Percentiles rank a stretch among this genome's conserved stretches.
Evolutionary conservation across 2,329 filamentous ascomycete genomes (phyloP).

Genomic region (Diplodia seriata): DNA sequence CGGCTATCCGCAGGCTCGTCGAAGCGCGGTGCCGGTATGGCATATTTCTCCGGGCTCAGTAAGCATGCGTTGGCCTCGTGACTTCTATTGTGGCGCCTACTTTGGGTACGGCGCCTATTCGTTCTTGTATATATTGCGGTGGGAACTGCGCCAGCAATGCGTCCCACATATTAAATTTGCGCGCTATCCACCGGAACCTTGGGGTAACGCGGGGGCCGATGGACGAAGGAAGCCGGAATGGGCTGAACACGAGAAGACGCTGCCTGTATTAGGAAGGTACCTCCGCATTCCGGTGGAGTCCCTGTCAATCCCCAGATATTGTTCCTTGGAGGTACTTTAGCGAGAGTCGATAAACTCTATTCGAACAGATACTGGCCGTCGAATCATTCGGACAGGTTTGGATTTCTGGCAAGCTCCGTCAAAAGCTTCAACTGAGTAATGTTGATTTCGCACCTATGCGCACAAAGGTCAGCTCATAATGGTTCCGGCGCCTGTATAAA

Average conservation of each 20-base stretch:
- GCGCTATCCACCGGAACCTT: conserved; percentile 7
- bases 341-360: neutral
- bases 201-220: conserved; percentile 21
- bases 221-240: neutral
- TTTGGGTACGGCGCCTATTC: conserved; percentile 7
- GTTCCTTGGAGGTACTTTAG: neutral
- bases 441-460: neutral
- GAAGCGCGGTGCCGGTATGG: conserved; percentile 21
- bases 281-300: conserved; percentile 3
- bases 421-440: neutral
- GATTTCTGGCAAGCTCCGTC: neutral
- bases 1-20: conserved; percentile 13
- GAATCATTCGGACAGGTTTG: no score
- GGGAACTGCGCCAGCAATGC: neutral
- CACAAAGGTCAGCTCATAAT: neutral
- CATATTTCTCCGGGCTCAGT: conserved; percentile 27
- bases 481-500: neutral
- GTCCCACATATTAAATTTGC: neutral
- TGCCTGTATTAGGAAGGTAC: conserved; percentile 7
- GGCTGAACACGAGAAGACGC: neutral
- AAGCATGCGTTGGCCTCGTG: neutral
- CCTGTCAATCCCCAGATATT: neutral
- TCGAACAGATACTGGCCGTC: neutral
- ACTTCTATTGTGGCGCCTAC: neutral
- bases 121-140: conserved; percentile 7